Percentiles rank a stretch among this genome's conserved stretches.
Conservation (phyloP, 192 early-diverging fungal species). For the Umbelopsis ramanniana region DNA sequence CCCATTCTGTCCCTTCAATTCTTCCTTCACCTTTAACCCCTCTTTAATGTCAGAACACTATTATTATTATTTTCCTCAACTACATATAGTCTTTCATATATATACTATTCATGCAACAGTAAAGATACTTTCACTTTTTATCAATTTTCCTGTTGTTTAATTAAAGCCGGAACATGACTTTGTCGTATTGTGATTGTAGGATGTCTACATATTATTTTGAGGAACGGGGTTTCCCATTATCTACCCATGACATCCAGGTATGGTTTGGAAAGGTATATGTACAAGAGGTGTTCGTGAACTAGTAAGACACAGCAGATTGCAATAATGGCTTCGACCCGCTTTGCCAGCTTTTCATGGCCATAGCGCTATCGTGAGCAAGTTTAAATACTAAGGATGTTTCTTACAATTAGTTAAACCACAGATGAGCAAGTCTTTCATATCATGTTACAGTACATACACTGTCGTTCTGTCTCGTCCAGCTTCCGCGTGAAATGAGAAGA, state of each 20-base stretch:
- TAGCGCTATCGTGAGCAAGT: conserved; percentile 15
- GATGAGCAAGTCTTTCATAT: neutral
- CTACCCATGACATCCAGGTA: too few species aligned
- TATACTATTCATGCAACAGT: conserved; percentile 22
- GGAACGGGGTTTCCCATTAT: too few species aligned
- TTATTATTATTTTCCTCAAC: neutral
- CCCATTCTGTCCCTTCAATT: neutral
- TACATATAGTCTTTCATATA: conserved; percentile 7
- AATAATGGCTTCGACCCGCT: neutral
- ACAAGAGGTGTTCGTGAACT: neutral
- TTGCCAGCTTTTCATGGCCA: neutral
- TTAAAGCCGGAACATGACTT: too few species aligned
- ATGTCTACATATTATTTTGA: too few species aligned
- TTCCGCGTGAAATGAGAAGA: conserved; percentile 46
- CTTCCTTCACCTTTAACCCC: neutral
- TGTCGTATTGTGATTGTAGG: too few species aligned
- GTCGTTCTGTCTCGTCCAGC: conserved; percentile 57
- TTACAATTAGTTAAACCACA: too few species aligned
- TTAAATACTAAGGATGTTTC: neutral
- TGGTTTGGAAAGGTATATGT: conserved; percentile 1
- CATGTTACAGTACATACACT: conserved; percentile 33
- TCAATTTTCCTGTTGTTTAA: too few species aligned
- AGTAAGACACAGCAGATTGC: neutral
- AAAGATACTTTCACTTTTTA: neutral
- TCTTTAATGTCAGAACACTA: conserved; percentile 17